Evolutionary conservation across 2,329 filamentous ascomycete genomes (phyloP).

Genomic region (Elsinoe necatrix): DNA sequence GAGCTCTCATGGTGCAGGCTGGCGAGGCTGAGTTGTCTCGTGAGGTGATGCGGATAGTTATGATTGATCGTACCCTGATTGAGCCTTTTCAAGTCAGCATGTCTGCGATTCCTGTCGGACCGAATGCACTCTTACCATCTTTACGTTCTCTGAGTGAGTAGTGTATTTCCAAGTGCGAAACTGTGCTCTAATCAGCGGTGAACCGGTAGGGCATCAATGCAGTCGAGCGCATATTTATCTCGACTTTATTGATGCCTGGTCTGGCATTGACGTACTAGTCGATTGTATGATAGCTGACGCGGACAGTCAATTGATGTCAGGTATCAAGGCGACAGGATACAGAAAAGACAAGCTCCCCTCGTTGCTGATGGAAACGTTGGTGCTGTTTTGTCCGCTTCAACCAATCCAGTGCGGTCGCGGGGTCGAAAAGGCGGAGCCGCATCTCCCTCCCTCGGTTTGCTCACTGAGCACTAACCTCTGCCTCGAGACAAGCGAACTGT

Average conservation of each 20-base stretch:
- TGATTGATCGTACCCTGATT: constrained; percentile 33
- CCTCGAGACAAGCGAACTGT: background rate
- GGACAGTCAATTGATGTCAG: constrained; percentile 13
- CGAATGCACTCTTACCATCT: background rate
- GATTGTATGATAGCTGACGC: background rate
- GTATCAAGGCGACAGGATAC: constrained; percentile 11
- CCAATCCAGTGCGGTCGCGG: background rate
- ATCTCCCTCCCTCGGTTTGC: background rate
- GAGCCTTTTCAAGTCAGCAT: constrained; percentile 27
- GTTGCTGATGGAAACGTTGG: constrained; percentile 13
- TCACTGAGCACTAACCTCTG: no score
- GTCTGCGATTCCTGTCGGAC: background rate
- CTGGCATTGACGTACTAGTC: background rate
- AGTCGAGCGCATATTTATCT: background rate
- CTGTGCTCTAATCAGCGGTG: constrained; percentile 16
- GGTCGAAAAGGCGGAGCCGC: background rate
- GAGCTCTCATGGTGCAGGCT: background rate
- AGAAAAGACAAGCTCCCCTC: constrained; percentile 9
- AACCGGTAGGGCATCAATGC: constrained; percentile 4
- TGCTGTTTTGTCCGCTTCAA: constrained; percentile 2
- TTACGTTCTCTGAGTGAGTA: background rate
- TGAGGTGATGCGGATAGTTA: constrained; percentile 14
- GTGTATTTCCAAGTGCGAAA: background rate
- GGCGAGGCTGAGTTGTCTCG: constrained; percentile 9
- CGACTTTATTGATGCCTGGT: background rate